Evolutionary conservation across 192 early-diverging fungal genomes (phyloP), one percentile per base, ranked within the genome.

Genomic region (Cladochytrium replicatum): DNA sequence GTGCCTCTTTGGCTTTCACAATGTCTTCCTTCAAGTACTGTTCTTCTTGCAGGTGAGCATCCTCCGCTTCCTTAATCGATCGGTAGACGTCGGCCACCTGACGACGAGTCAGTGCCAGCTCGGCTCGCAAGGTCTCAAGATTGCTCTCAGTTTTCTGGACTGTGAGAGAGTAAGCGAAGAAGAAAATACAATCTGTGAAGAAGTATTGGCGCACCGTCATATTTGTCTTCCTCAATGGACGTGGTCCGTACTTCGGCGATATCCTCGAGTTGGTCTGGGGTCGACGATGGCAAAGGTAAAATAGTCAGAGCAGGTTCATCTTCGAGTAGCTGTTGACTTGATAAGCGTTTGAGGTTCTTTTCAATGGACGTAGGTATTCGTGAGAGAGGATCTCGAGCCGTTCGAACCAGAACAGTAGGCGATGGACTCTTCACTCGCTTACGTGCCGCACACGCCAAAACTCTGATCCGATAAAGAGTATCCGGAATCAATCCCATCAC

Each of bases 401-500:
- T 64, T 43, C 54, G 29, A 9, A 69, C 46, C n/a, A 41, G 13
- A 13, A 69, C 39, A 11, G 23, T 19, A 15, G 41, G 32, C 34
- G 67, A 69, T 9, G 49, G 40, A 19, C 59, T 29, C 25, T 29
- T 39, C 26, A 63, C 44, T 19, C 60, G 52, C n/a, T n/a, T n/a
- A 24, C 55, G 43, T 27, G 52, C 42, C 6, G 41, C 58, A 11
- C 52, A 29, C 13, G 68, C 68, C 68, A 64, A 69, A 1, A 69
- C 61, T 3, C 68, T 53, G 3, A 69, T 41, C 9, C 46, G 34
- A 28, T 69, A 58, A 30, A 32, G 24, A 9, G 29, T 42, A 29
- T 28, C 53, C 24, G 39, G 47, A 24, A 21, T 24, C 32, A 68
- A 34, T 4, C 54, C 54, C 27, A 42, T 54, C 17, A 69, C 29